Percentiles rank a stretch among this genome's conserved stretches.
Conservation (phyloP, 306 rosid species). For the Medicago lupulina region DNA sequence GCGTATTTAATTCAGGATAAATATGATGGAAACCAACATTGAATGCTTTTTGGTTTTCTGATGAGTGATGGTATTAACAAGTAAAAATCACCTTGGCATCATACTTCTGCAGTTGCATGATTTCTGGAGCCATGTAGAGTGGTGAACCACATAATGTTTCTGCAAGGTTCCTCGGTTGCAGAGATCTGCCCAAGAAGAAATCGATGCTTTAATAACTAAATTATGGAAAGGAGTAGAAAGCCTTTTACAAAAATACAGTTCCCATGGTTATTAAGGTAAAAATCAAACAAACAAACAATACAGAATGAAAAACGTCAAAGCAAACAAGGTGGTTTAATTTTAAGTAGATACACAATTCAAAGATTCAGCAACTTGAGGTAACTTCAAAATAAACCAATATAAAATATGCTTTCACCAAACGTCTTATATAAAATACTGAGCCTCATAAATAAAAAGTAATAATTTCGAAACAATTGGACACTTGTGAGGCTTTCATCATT, state of each 20-base stretch:
- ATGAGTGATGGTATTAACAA: slow-evolving; percentile 16
- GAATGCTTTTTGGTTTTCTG: slow-evolving; percentile 17
- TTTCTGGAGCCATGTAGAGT: slow-evolving; percentile 99
- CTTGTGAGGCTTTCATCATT: slow-evolving; percentile 7
- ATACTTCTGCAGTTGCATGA: slow-evolving; percentile 97
- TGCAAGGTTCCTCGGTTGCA: slow-evolving; percentile 95
- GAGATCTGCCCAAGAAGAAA: slow-evolving; percentile 67
- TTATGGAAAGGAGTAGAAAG: slow-evolving; percentile 29
- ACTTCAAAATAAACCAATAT: slow-evolving; percentile 16
- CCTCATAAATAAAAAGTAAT: slow-evolving; percentile 23
- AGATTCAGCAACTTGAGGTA: slow-evolving; percentile 17
- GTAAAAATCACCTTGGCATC: slow-evolving; percentile 88
- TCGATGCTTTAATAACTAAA: slow-evolving; percentile 28
- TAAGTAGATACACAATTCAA: slow-evolving; percentile 3
- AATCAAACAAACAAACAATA: slow-evolving; percentile 17
- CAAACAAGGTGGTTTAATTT: slow-evolving; percentile 19
- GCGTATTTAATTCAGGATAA: slow-evolving; percentile 62
- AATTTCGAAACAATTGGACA: neutral
- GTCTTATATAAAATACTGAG: slow-evolving; percentile 1
- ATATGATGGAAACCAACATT: slow-evolving; percentile 45
- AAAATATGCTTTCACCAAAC: slow-evolving; percentile 11
- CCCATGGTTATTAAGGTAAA: slow-evolving; percentile 1
- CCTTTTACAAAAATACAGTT: slow-evolving; percentile 25
- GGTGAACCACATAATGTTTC: slow-evolving; percentile 99
- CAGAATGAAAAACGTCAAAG: slow-evolving; percentile 20